A percentile compares a stretch with the other conserved stretches of the same genome.
Conservation (phyloP, 805 yeast species). For the Clavispora fructus region DNA sequence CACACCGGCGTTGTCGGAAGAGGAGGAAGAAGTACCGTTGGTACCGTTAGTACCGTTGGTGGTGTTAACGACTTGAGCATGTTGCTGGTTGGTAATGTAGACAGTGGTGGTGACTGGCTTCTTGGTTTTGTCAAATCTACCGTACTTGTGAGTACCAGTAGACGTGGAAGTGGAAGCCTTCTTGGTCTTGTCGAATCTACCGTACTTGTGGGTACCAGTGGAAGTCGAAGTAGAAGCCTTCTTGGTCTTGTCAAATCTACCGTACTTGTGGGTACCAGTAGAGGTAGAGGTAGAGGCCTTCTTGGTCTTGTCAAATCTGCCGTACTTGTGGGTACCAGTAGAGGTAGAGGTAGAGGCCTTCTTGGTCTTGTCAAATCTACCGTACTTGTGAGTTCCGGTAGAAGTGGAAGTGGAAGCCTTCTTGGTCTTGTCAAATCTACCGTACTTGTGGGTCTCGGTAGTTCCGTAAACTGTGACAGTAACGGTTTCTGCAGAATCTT, state of each 20-base stretch:
- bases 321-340: constrained; percentile 45
- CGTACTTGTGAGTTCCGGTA: constrained; percentile 16
- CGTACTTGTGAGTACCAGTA: constrained; percentile 29
- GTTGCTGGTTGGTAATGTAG: constrained; percentile 18
- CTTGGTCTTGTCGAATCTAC: constrained; percentile 34
- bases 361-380: constrained; percentile 18
- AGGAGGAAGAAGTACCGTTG: constrained; percentile 18
- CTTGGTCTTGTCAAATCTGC: constrained; percentile 51
- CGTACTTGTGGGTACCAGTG: constrained; percentile 25
- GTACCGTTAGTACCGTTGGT: constrained; percentile 3
- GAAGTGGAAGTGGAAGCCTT: constrained; percentile 6
- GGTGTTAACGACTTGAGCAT: constrained; percentile 15
- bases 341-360: constrained; percentile 6
- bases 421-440: constrained; percentile 21
- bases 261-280: constrained; percentile 28
- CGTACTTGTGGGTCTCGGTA: constrained; percentile 18
- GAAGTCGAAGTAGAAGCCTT: constrained; percentile 11
- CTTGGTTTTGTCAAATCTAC: constrained; percentile 33
- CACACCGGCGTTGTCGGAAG: constrained; percentile 21
- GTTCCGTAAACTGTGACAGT: constrained; percentile 15
- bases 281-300: constrained; percentile 10
- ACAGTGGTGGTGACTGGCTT: constrained; percentile 34
- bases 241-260: constrained; percentile 15
- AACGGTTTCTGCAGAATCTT: constrained; percentile 11
- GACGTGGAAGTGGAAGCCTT: constrained; percentile 27